A percentile compares a stretch with the other conserved stretches of the same genome.
Conservation (phyloP, 2,329 filamentous ascomycete genomes). For the Fragosphaeria purpurea region DNA sequence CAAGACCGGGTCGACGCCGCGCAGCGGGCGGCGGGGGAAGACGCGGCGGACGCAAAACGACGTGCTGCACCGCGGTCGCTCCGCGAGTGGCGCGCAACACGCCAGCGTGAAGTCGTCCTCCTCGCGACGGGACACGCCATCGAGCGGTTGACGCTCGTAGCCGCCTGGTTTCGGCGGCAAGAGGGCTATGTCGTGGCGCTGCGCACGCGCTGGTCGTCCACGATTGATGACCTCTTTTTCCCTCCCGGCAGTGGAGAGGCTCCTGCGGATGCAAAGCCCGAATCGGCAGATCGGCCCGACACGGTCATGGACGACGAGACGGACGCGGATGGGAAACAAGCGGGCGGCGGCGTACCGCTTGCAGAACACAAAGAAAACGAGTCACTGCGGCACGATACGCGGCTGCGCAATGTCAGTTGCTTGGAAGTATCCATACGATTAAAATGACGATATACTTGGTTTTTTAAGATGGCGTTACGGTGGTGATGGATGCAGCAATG, state of each 20-base stretch:
- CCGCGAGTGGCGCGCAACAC: constrained; percentile 20
- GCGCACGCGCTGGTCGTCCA: constrained; percentile 51
- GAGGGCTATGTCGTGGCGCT: constrained; percentile 48
- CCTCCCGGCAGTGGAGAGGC: constrained; percentile 25
- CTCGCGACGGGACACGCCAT: constrained; percentile 57
- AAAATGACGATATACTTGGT: constrained; percentile 1
- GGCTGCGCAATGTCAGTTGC: constrained; percentile 9
- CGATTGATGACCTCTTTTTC: constrained; percentile 55
- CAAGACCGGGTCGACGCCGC: constrained; percentile 35
- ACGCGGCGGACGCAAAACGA: constrained; percentile 4
- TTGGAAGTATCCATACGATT: constrained; percentile 9
- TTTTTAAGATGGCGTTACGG: too few species aligned
- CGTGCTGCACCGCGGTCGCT: constrained; percentile 1
- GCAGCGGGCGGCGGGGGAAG: constrained; percentile 12
- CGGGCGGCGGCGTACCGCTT: too few species aligned
- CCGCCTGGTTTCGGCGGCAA: constrained; percentile 54
- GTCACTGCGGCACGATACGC: not conserved
- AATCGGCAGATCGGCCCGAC: constrained; percentile 9
- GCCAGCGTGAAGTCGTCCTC: constrained; percentile 27
- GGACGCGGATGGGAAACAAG: not conserved
- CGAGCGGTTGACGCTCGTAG: constrained; percentile 50
- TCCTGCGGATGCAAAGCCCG: constrained; percentile 16
- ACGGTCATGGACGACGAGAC: not conserved
- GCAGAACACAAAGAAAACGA: too few species aligned
- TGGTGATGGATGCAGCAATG: too few species aligned